phyloP scores from a whole-genome alignment of 257 asterid species.

The Jacaranda copaia region DNA sequence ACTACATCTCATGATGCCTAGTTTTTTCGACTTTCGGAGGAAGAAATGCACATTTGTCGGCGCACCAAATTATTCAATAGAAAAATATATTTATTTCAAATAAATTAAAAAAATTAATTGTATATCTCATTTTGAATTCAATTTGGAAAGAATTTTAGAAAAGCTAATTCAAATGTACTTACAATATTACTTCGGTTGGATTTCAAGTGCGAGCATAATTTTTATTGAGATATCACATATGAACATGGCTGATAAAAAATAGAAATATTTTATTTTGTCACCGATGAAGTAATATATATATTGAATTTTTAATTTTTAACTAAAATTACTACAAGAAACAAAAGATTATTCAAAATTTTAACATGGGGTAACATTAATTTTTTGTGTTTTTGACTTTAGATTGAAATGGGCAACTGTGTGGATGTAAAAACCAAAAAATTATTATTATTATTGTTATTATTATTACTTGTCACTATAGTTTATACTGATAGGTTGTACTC shows the following conservation, averaged over 20 bases:
- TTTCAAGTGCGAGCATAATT: too few relatives aligned
- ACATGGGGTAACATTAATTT: neutral
- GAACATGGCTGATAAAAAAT: neutral
- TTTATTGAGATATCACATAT: too few relatives aligned
- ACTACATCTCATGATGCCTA: neutral
- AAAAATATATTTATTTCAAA: too few relatives aligned
- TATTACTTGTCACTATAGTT: neutral
- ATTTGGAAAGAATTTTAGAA: too few relatives aligned
- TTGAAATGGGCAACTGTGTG: neutral
- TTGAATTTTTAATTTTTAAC: neutral
- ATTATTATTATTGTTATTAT: too few relatives aligned
- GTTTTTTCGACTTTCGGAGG: too few relatives aligned
- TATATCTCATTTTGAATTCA: too few relatives aligned
- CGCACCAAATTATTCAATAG: too few relatives aligned
- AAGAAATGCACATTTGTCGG: too few relatives aligned
- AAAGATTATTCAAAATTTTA: neutral
- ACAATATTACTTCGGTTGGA: too few relatives aligned
- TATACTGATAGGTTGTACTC: neutral
- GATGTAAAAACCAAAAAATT: neutral
- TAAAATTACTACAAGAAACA: neutral
- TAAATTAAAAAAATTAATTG: too few relatives aligned
- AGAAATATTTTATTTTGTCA: neutral
- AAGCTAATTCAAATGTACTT: too few relatives aligned
- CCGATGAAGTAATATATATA: neutral
- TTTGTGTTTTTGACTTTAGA: neutral